These are phyloP conservation scores for Podaxis sp. DNA, from an alignment of 768 basidiomycete species.

Conservation along the genomic window DNA sequence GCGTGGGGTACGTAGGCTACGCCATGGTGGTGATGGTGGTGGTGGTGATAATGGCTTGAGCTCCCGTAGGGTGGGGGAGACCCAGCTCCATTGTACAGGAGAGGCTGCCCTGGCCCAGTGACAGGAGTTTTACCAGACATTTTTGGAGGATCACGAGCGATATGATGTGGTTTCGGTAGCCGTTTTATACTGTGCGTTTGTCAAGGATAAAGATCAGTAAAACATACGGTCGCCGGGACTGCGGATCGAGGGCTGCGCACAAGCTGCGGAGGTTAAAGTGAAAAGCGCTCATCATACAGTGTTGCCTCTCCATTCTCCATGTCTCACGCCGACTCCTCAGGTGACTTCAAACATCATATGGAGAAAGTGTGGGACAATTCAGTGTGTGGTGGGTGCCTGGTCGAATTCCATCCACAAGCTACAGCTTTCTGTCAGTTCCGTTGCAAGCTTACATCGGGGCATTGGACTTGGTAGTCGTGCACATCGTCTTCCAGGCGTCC, in stretches of 20 bases:
- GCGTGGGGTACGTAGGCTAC: constrained; percentile 4
- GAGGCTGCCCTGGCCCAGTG: neutral
- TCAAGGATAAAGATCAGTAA: neutral
- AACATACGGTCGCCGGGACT: constrained; percentile 3
- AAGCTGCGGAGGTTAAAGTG: too few species aligned
- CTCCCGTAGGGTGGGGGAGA: constrained; percentile 12
- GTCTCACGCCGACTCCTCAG: too few species aligned
- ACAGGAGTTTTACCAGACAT: neutral
- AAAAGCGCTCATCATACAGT: too few species aligned
- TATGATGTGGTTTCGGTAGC: neutral
- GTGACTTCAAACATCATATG: too few species aligned
- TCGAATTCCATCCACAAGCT: too few species aligned
- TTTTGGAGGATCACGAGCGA: neutral
- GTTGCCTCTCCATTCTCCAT: too few species aligned
- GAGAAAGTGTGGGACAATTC: too few species aligned
- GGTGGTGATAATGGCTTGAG: neutral
- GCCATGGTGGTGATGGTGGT: constrained; percentile 3
- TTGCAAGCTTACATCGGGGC: too few species aligned
- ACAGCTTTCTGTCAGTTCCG: too few species aligned
- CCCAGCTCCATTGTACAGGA: neutral
- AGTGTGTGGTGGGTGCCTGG: too few species aligned
- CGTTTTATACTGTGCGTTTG: neutral
- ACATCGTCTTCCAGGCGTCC: too few species aligned
- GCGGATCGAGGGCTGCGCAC: neutral
- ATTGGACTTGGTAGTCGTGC: too few species aligned